Conservation (phyloP, 2,329 filamentous ascomycete genomes). For the Pestalotiopsis sp. region DNA sequence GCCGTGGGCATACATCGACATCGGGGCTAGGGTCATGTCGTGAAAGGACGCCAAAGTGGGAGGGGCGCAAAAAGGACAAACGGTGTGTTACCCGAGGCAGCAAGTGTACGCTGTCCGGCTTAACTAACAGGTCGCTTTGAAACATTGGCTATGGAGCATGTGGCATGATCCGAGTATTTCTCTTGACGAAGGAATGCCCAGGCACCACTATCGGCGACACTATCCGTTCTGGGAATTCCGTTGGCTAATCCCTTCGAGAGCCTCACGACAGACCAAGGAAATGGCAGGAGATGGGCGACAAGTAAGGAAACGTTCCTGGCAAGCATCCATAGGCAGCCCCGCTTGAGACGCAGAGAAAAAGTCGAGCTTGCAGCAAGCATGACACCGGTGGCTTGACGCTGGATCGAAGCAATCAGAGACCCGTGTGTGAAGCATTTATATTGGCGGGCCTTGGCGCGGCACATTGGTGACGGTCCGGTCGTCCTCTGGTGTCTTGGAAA, state of each 20-base stretch:
- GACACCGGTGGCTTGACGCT: not conserved
- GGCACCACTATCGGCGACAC: conserved; percentile 9
- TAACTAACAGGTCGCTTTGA: not conserved
- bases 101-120: not conserved
- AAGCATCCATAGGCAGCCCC: not conserved
- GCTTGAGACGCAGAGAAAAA: not conserved
- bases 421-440: not conserved
- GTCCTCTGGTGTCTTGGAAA: not conserved
- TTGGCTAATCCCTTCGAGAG: conserved; percentile 8
- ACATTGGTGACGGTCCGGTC: conserved; percentile 4
- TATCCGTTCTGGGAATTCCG: not conserved
- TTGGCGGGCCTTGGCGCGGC: conserved; percentile 4
- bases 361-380: too few relatives aligned
- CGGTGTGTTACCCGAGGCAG: not conserved
- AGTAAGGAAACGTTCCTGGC: not conserved
- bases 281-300: not conserved
- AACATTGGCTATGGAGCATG: conserved; percentile 1
- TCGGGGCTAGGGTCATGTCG: not conserved
- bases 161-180: not conserved
- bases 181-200: conserved; percentile 5
- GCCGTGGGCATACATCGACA: not conserved
- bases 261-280: not conserved
- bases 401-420: not conserved
- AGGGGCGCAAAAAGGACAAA: not conserved
- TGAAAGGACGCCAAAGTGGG: not conserved